Base-by-base conservation (phyloP, 2,329 filamentous ascomycete species). In the Arachnopeziza araneosa region DNA sequence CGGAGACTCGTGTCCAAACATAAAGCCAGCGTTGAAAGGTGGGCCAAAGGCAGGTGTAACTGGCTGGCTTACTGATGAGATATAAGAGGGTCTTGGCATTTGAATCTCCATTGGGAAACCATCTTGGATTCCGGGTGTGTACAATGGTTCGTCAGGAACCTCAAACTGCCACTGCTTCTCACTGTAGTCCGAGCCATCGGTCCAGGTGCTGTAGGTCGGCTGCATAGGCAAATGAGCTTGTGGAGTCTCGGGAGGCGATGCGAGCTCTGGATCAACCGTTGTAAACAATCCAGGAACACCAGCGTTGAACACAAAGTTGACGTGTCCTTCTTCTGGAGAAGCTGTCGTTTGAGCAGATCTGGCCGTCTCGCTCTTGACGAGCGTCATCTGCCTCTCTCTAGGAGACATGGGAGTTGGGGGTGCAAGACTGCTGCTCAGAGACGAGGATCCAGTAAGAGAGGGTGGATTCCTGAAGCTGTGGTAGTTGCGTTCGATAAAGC, bases 351-450 rank as follows among this genome's bases (percentile, higher is more conserved):
- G 60, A 7, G 63, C 36, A 3, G 36, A 44, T 44, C 36, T 44
- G 3, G 17, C 12, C 1, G 52, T 56, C 9, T 70, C 67, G 30
- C 64, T 62, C 22, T 66, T 67, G n/a, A 49, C 58, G 12, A 70
- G 58, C 4, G 57, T 63, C 67, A 69, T 70, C 54, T 69, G 65
- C 30, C 65, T 61, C 56, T 67, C 69, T 44, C 61, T 60, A 24
- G 69, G 69, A 32, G 70, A 72, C 67, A 71, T 68, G 10, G 70
- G 70, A 22, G 70, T 72, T 19, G 70, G 69, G 50, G 70, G 70
- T 51, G 70, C 70, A 2, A 72, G 63, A 50, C 67, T 72, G 59
- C 67, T 69, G 50, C 66, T 70, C n/a, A 69, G 26, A 14, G 69
- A 68, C 17, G 69, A 68, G 24, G 64, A 54, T 9, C 62, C 65